Percentiles rank a stretch among this genome's conserved stretches.
Conservation (phyloP, 768 basidiomycete genomes). For the Tylopilus vinaceipallidus region DNA sequence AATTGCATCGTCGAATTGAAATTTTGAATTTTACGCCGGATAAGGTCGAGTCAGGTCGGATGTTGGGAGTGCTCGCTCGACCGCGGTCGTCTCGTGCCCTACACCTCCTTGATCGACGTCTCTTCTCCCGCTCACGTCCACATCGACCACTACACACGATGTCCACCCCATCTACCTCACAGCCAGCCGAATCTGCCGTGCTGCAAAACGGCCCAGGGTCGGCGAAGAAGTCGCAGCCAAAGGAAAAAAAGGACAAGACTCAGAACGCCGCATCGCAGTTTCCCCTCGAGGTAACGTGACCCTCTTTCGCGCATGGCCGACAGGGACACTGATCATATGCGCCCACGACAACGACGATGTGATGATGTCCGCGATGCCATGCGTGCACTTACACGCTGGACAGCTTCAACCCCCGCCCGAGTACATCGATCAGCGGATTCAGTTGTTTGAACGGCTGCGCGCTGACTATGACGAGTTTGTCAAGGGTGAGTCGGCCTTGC, state of each 20-base stretch:
- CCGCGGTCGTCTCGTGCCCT: slow-evolving; percentile 26
- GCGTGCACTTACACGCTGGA: too few species aligned
- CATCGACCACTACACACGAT: slow-evolving; percentile 34
- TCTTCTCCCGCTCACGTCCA: slow-evolving; percentile 1
- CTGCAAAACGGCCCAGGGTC: slow-evolving; percentile 37
- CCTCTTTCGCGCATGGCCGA: too few species aligned
- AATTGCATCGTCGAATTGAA: too few species aligned
- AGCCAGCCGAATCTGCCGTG: slow-evolving; percentile 40
- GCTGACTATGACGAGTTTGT: slow-evolving; percentile 79
- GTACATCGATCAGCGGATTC: slow-evolving; percentile 87
- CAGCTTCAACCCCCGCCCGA: slow-evolving; percentile 81
- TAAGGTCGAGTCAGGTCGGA: slow-evolving; percentile 23
- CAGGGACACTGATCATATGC: too few species aligned
- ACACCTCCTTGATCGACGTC: slow-evolving; percentile 12
- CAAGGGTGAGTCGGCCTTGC: slow-evolving; percentile 48
- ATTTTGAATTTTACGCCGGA: slow-evolving; percentile 6
- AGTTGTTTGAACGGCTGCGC: slow-evolving; percentile 86
- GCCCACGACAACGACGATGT: neutral
- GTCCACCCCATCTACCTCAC: slow-evolving; percentile 57
- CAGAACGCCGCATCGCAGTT: slow-evolving; percentile 39
- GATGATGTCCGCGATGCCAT: too few species aligned
- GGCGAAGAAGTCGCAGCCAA: slow-evolving; percentile 38
- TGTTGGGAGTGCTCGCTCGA: slow-evolving; percentile 37
- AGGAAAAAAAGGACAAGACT: slow-evolving; percentile 43
- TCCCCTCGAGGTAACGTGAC: slow-evolving; percentile 58